phyloP scores from a whole-genome alignment of 345 rosid genomes.

The Syzygium jambos region DNA sequence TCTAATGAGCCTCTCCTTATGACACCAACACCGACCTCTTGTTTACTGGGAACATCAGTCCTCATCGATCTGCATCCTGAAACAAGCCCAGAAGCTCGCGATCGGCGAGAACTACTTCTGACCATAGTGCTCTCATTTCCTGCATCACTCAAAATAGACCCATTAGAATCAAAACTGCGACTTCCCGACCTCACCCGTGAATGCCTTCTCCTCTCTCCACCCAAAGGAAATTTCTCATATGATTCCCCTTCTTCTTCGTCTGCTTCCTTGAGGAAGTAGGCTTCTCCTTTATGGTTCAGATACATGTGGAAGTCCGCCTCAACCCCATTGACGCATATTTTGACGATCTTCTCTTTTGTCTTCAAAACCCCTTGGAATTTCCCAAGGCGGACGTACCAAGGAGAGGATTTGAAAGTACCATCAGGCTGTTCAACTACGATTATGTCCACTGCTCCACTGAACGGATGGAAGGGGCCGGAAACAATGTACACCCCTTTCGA shows the following conservation, averaged over 20 bases:
- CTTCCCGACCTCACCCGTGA: slow-evolving; percentile 43
- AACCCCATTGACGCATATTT: slow-evolving; percentile 51
- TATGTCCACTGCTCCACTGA: slow-evolving; percentile 97
- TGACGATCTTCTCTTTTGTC: slow-evolving; percentile 55
- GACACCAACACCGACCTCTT: slow-evolving; percentile 11
- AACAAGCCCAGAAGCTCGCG: slow-evolving; percentile 42
- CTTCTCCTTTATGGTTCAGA: slow-evolving; percentile 79
- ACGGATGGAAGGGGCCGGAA: slow-evolving; percentile 83
- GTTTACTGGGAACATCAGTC: slow-evolving; percentile 16
- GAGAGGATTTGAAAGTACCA: slow-evolving; percentile 89
- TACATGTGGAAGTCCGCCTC: slow-evolving; percentile 69
- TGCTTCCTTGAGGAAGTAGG: slow-evolving; percentile 61
- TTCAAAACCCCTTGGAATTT: slow-evolving; percentile 96
- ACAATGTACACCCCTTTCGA: slow-evolving; percentile 70
- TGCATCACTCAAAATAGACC: slow-evolving; percentile 12
- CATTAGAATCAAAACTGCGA: slow-evolving; percentile 27
- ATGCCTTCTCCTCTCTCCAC: slow-evolving; percentile 16
- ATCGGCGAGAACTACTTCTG: slow-evolving; percentile 26
- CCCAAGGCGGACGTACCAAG: slow-evolving; percentile 93
- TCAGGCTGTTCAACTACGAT: slow-evolving; percentile 90
- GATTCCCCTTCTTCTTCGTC: slow-evolving; percentile 48
- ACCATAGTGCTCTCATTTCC: slow-evolving; percentile 19
- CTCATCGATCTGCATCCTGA: slow-evolving; percentile 42
- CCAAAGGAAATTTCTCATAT: slow-evolving; percentile 9
- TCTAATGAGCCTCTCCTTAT: slow-evolving; percentile 45